phyloP scores from a whole-genome alignment of 441 rosid species.

The Gossypium davidsonii region DNA sequence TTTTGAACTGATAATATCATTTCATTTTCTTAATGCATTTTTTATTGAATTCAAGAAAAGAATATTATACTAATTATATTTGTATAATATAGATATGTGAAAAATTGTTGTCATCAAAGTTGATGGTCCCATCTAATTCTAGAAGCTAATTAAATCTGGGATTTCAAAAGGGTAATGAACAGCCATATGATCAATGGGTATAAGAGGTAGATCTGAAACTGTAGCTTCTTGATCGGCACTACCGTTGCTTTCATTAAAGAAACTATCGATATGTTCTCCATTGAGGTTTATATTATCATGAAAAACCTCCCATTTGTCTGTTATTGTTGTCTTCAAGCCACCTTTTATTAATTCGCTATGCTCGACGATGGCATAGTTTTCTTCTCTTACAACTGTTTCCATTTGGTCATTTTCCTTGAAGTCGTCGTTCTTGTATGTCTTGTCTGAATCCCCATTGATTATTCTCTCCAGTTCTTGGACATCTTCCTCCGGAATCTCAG shows the following conservation, averaged over 20 bases:
- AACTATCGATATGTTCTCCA: neutral
- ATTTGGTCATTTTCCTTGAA: conserved; percentile 8
- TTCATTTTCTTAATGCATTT: neutral
- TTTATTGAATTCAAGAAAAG: too few relatives aligned
- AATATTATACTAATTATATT: too few relatives aligned
- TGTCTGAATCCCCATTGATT: conserved; percentile 17
- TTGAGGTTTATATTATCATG: conserved; percentile 33
- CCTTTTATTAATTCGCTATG: neutral
- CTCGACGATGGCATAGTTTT: neutral
- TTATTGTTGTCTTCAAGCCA: conserved; percentile 40
- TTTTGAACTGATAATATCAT: conserved; percentile 7
- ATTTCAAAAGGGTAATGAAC: conserved; percentile 19
- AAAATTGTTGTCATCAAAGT: neutral
- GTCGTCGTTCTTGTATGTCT: neutral
- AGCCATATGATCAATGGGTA: neutral
- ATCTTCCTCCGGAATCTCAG: conserved; percentile 40
- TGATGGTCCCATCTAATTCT: conserved; percentile 9
- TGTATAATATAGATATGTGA: too few relatives aligned
- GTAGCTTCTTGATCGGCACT: neutral
- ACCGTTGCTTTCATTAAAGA: neutral
- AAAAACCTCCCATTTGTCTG: conserved; percentile 65
- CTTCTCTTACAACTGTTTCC: conserved; percentile 22
- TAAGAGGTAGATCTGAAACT: conserved; percentile 18
- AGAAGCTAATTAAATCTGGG: conserved; percentile 68
- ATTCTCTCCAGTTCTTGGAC: conserved; percentile 41